Base-by-base conservation (phyloP, 2,329 filamentous ascomycete species). In the Fusarium decemcellulare region DNA sequence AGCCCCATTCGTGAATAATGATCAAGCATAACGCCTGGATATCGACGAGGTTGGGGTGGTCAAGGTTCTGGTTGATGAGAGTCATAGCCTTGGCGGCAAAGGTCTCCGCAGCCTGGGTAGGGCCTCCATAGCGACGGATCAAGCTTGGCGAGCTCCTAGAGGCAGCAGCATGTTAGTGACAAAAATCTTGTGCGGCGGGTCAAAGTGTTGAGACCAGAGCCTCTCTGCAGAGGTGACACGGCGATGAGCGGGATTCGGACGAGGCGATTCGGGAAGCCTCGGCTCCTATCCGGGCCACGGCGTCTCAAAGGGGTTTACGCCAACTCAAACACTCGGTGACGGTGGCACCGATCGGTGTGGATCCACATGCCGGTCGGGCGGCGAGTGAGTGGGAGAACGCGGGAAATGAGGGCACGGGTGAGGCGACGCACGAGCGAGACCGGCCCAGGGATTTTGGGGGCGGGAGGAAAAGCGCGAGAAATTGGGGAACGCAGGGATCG, bases 1-100 rank as follows among this genome's bases (percentile, higher is more conserved):
- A 86, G 50, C 88, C 88, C 88, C 88, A 90, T 78, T 90, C 88
- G 70, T 90, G 88, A 55, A 90, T 87, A 68, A 88, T 86, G 68
- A 90, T 79, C 58, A 90, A 81, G 77, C 88, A 89, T 32, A 90
- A 80, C 51, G 87, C 85, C 79, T 90, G 88, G 61, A 90, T 88
- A 66, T 90, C 88, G 59, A 87, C 86, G 42, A 90, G 83, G 65
- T 83, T 87, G 27, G 88, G 87, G 68, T 88, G 86, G 70, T 90
- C 87, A 51, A 90, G 77, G 43, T 86, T 86, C 77, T 86, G 82
- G 80, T 87, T 88, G 76, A 90, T 85, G 62, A 86, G 79, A 72
- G 81, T 81, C 76, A 88, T 85, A 10, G 87, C 84, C 82, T 90
- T 90, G 73, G 81, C 79, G 30, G 87, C 86, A 76, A 88, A 90